Conservation (phyloP, 2,329 filamentous ascomycete genomes). For the Rutstroemia sp. region DNA sequence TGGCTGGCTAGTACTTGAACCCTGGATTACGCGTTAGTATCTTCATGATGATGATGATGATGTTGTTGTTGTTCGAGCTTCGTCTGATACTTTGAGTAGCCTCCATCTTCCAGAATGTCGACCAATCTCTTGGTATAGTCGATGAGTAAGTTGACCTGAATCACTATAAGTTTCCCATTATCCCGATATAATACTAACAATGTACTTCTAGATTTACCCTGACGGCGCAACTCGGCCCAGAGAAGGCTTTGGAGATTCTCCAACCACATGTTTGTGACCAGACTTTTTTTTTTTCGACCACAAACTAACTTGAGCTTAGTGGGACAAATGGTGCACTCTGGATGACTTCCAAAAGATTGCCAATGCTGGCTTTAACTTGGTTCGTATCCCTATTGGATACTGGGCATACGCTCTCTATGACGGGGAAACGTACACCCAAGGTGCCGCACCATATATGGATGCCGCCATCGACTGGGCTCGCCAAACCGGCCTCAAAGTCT, state of each 20-base stretch:
- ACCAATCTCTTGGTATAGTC: slow-evolving; percentile 27
- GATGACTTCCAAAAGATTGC: slow-evolving; percentile 50
- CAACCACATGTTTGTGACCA: slow-evolving; percentile 34
- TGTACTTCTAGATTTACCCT: slow-evolving; percentile 20
- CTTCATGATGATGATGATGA: background rate
- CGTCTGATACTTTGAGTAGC: slow-evolving; percentile 19
- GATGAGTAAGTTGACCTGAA: slow-evolving; percentile 20
- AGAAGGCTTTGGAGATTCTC: slow-evolving; percentile 43
- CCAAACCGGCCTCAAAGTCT: slow-evolving; percentile 43
- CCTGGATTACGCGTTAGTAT: slow-evolving; percentile 42
- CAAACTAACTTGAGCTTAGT: slow-evolving; percentile 15
- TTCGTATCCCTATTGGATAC: slow-evolving; percentile 51
- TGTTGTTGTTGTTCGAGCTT: background rate
- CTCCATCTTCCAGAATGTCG: slow-evolving; percentile 40
- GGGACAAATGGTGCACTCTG: slow-evolving; percentile 27
- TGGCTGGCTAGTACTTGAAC: slow-evolving; percentile 31
- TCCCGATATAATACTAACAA: background rate
- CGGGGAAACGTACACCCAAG: slow-evolving; percentile 42
- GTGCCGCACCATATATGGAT: slow-evolving; percentile 46
- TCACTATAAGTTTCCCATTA: background rate
- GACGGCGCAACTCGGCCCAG: slow-evolving; percentile 38
- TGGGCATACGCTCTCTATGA: slow-evolving; percentile 48
- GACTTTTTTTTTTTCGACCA: slow-evolving; percentile 25
- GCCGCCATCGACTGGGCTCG: slow-evolving; percentile 49
- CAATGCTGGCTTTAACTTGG: slow-evolving; percentile 48